Conservation (phyloP, 1,284 basidiomycete genomes). For the Cystobasidiaceae sp. region DNA sequence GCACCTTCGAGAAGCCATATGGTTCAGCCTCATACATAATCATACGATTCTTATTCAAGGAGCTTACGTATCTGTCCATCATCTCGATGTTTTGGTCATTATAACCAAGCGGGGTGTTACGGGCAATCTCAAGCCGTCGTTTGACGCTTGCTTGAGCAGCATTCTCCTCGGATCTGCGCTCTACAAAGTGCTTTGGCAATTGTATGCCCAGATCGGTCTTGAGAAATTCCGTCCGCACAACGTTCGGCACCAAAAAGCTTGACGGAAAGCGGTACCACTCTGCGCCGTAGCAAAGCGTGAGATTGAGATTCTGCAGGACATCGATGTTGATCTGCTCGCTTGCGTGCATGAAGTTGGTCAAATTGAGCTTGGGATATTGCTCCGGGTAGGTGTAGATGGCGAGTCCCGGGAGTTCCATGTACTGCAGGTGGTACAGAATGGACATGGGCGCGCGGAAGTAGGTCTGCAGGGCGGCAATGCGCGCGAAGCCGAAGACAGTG, state of each 20-base stretch:
- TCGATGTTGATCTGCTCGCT: conserved; percentile 62
- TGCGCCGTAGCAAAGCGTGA: conserved; percentile 82
- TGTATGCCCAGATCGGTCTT: conserved; percentile 85
- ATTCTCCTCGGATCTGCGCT: conserved; percentile 46
- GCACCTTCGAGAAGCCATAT: conserved; percentile 65
- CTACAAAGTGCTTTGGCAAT: conserved; percentile 72
- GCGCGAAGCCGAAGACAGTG: conserved; percentile 66
- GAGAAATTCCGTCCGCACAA: conserved; percentile 75
- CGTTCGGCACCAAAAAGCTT: conserved; percentile 79
- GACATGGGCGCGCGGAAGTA: conserved; percentile 90
- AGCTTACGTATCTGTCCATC: conserved; percentile 69
- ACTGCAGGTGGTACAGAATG: conserved; percentile 66
- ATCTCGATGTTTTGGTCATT: conserved; percentile 88
- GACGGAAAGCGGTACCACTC: conserved; percentile 96
- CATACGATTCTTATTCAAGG: background rate
- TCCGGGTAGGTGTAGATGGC: conserved; percentile 58
- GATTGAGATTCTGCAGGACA: conserved; percentile 62
- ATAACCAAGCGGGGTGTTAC: conserved; percentile 63
- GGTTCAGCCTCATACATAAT: too few relatives aligned
- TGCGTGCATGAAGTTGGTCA: conserved; percentile 45
- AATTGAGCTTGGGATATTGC: conserved; percentile 34
- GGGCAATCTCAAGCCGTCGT: conserved; percentile 57
- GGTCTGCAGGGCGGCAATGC: conserved; percentile 71
- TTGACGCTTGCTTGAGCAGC: conserved; percentile 26
- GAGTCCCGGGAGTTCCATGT: conserved; percentile 70